Base-by-base conservation (phyloP, 2,329 filamentous ascomycete species). In the Alternaria atra region DNA sequence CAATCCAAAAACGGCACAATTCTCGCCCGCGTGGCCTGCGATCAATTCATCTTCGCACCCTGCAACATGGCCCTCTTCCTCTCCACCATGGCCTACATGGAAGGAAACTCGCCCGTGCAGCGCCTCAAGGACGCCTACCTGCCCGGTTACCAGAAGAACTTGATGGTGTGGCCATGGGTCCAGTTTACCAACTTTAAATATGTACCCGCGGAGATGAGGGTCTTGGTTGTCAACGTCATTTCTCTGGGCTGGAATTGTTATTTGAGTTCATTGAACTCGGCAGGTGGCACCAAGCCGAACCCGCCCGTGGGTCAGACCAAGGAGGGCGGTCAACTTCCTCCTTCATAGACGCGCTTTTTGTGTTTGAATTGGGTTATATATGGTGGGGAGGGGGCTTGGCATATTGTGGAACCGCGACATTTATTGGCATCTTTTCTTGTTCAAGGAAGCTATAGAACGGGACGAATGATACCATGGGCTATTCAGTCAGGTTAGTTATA, bases 111-210 rank as follows among this genome's bases (percentile, higher is more conserved):
- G 67, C 87, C 88, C 1, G 79, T 82, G 70, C 87, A 93, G 73
- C 94, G 94, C 81, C 84, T 95, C 56, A 80, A 87, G 61, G 88
- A 85, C 72, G 90, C 86, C 61, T 97, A 93, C 81, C 79, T 81
- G 67, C 84, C 86, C 12, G 91, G 91, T 32, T 86, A 97, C 73
- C 86, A 86, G 77, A 90, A 92, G 77, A 97, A 97, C 82, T 93
- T 92, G 85, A 86, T 92, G 82, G 80, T 97, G 57, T 97, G 94
- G 94, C 94, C 94, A 4, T 83, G 83, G 69, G 92, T 96, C 57
- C 94, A 97, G 82, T 83, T 90, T 55, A 84, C 90, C 74, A 97
- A 97, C 84, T 97, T 97, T 82, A 90, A 91, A 73, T 86, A 95
- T 66, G 87, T 97, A 65, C 94, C 94, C 50, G 83, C 96, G 64